Evolutionary conservation across 2,329 filamentous ascomycete genomes (phyloP).

Genomic region (Trichoderma sp.): DNA sequence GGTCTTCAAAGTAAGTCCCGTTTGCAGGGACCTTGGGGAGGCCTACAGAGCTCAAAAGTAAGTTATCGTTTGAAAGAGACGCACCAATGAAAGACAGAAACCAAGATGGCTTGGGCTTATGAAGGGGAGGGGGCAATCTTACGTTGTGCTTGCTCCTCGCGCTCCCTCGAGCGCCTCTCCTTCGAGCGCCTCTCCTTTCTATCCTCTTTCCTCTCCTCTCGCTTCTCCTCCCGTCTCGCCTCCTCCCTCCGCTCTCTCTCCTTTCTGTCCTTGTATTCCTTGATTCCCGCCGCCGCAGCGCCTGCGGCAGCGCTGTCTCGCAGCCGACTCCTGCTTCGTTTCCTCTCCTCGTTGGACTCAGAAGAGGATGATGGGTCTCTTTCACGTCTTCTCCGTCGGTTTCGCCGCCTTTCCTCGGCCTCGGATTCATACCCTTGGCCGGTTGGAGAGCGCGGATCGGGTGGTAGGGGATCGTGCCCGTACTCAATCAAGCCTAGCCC

Average conservation of each 20-base stretch:
- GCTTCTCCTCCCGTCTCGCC: conserved; percentile 37
- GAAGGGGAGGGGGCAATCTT: conserved; percentile 33
- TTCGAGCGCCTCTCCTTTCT: conserved; percentile 40
- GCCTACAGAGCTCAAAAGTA: conserved; percentile 24
- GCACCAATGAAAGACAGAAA: neutral
- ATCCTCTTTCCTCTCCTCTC: conserved; percentile 37
- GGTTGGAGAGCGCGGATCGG: conserved; percentile 43
- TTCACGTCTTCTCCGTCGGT: conserved; percentile 46
- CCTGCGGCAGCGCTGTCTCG: conserved; percentile 61
- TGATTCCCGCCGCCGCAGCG: conserved; percentile 65
- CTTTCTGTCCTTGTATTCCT: conserved; percentile 59
- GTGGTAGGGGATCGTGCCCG: conserved; percentile 60
- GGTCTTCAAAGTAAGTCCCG: conserved; percentile 44
- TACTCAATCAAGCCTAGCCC: conserved; percentile 72
- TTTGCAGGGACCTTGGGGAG: conserved; percentile 28
- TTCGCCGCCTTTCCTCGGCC: conserved; percentile 48
- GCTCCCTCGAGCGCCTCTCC: conserved; percentile 42
- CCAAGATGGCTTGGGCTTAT: neutral
- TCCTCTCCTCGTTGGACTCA: conserved; percentile 44
- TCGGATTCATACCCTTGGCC: conserved; percentile 53
- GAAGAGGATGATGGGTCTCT: conserved; percentile 42
- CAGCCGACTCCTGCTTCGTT: conserved; percentile 59
- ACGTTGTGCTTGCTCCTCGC: conserved; percentile 33
- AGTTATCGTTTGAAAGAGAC: conserved; percentile 10
- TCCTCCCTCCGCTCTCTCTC: conserved; percentile 49